A percentile compares a stretch with the other conserved stretches of the same genome.
These are phyloP conservation scores for Podila clonocystis DNA, from an alignment of 192 early-diverging fungal genomes.

Conservation along the genomic window DNA sequence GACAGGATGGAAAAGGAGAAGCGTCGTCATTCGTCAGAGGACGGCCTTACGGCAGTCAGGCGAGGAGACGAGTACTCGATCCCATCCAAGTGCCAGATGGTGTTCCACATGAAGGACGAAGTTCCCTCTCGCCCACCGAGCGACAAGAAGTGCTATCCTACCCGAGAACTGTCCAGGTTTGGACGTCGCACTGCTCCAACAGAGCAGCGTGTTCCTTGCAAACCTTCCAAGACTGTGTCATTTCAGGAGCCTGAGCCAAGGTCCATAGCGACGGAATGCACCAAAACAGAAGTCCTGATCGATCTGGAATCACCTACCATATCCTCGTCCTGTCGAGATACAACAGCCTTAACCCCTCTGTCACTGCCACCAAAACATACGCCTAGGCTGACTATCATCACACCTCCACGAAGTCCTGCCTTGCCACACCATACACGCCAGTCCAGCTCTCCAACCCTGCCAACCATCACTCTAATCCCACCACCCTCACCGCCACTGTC, in stretches of 20 bases:
- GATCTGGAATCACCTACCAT: not conserved
- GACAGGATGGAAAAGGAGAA: not conserved
- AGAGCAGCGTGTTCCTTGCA: slow-evolving; percentile 1
- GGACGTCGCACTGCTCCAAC: slow-evolving; percentile 1
- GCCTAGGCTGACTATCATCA: not conserved
- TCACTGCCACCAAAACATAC: not conserved
- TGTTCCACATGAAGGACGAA: slow-evolving; percentile 46
- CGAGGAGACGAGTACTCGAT: slow-evolving; percentile 11
- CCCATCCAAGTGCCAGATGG: slow-evolving; percentile 34
- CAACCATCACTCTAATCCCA: not conserved
- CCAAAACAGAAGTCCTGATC: not conserved
- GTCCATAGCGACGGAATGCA: not conserved
- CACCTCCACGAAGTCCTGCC: not conserved
- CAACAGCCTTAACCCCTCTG: not conserved
- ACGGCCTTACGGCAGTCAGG: slow-evolving; percentile 11
- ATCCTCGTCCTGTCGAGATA: not conserved
- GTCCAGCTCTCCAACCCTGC: not conserved
- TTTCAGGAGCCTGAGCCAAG: slow-evolving; percentile 31
- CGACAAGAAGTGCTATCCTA: slow-evolving; percentile 2
- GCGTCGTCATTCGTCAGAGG: slow-evolving; percentile 18
- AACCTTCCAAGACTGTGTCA: slow-evolving; percentile 29
- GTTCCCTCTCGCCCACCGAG: slow-evolving; percentile 5
- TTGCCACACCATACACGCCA: not conserved
- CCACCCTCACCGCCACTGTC: not conserved
- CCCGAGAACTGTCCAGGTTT: not conserved